Evolutionary conservation across 148 eudicot species (phyloP).

Genomic region (Camellia lanceoleosa): DNA sequence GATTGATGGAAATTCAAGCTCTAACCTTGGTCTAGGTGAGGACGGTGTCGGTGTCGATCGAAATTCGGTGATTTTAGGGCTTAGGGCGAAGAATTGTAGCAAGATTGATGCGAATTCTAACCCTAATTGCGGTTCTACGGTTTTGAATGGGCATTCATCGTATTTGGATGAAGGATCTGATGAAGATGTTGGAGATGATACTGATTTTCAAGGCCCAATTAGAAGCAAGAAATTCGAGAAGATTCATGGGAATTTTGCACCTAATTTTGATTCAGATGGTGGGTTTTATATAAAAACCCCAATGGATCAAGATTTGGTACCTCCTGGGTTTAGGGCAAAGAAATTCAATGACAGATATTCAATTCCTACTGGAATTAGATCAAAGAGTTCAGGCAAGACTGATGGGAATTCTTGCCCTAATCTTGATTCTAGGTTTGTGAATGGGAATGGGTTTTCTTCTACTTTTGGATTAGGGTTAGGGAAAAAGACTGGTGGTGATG

Average conservation of each 20-base stretch:
- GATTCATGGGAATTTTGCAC: constrained; percentile 2
- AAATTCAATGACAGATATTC: constrained; percentile 15
- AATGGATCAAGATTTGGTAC: neutral
- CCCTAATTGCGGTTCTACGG: constrained; percentile 20
- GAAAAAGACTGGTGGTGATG: constrained; percentile 20
- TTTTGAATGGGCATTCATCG: constrained; percentile 12
- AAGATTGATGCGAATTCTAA: constrained; percentile 16
- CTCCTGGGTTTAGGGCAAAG: neutral
- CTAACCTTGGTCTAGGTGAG: constrained; percentile 9
- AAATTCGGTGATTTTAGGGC: constrained; percentile 21
- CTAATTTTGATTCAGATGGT: constrained; percentile 12
- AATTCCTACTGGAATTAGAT: constrained; percentile 13
- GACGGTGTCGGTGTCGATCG: constrained; percentile 13
- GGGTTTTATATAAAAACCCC: constrained; percentile 19
- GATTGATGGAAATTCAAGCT: constrained; percentile 5
- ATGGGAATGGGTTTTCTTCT: constrained; percentile 22
- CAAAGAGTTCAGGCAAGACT: constrained; percentile 1
- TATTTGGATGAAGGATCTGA: constrained; percentile 26
- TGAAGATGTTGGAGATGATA: constrained; percentile 15
- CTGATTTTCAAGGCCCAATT: constrained; percentile 14
- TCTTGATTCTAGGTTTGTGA: constrained; percentile 18
- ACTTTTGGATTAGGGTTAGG: constrained; percentile 4
- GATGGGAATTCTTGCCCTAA: constrained; percentile 11
- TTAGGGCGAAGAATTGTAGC: constrained; percentile 18
- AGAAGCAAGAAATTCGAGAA: constrained; percentile 21